Base-by-base conservation (phyloP, 768 basidiomycete species). In the Mycena venus region DNA sequence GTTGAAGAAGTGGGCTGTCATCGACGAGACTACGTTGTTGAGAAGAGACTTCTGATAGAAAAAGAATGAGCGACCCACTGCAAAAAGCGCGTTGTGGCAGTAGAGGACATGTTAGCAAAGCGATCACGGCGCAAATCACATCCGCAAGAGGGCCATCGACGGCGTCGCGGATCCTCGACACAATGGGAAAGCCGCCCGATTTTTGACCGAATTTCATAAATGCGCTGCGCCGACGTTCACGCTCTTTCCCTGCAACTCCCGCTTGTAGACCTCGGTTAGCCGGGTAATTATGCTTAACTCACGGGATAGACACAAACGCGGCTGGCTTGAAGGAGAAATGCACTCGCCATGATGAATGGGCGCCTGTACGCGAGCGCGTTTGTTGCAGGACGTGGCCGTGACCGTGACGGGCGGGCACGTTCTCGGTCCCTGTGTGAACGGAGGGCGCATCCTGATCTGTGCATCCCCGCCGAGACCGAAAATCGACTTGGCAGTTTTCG, bases 351-450 rank as follows among this genome's bases (percentile, higher is more conserved):
- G 17, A 40, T 6, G 42, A 25, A 29, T 47, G 29, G 42, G 36
- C 40, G 36, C 25, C 7, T 40, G 61, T 47, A 21, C 55, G 55
- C 55, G 51, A 21, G 44, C 40, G 53, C 44, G 62, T 60, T 40
- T 19, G 25, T 31, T 32, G n/a, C 21, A n/a, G 14, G 58, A 23
- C 60, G 60, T 62, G 56, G n/a, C 56, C 72, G 72, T 73, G 72
- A 73, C 72, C 72, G 72, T 67, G 64, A 67, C 72, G 51, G 47
- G 44, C 15, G 32, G n/a, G 27, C 15, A 29, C 53, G 27, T 29
- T 8, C 34, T 69, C 69, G 71, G 65, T 34, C 19, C 72, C 72
- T 67, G n/a, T 73, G 72, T 67, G 72, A 64, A 68, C 65, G 67
- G 66, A 67, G 36, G 12, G 23, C 2, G 34, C 12, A 21, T 34